Evolutionary conservation across 1,284 basidiomycete genomes (phyloP).

Genomic region (Malassezia cuniculi): DNA sequence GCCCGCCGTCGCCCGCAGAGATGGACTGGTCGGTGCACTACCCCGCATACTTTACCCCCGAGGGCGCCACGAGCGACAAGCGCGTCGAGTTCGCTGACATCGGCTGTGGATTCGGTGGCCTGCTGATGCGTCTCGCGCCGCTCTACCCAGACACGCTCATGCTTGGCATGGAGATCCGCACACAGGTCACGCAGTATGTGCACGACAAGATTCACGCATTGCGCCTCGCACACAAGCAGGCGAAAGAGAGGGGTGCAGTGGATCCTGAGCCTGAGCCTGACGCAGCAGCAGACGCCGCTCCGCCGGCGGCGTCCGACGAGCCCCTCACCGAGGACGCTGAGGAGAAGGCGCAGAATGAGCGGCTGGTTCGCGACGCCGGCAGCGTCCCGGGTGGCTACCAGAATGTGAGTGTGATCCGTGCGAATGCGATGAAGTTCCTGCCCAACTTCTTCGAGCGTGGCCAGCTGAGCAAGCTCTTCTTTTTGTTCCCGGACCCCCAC

Average conservation of each 20-base stretch:
- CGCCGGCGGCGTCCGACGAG: slow-evolving; percentile 4
- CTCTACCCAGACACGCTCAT: slow-evolving; percentile 83
- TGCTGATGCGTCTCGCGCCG: slow-evolving; percentile 78
- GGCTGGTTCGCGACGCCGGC: slow-evolving; percentile 16
- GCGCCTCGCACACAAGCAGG: slow-evolving; percentile 50
- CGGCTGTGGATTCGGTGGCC: slow-evolving; percentile 93
- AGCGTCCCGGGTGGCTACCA: slow-evolving; percentile 55
- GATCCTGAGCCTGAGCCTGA: not conserved
- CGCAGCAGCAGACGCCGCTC: not conserved
- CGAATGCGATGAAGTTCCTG: slow-evolving; percentile 97
- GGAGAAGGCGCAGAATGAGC: slow-evolving; percentile 32
- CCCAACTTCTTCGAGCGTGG: slow-evolving; percentile 89
- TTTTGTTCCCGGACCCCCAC: slow-evolving; percentile 97
- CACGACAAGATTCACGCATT: slow-evolving; percentile 81
- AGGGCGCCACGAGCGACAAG: slow-evolving; percentile 5
- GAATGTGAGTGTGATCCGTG: slow-evolving; percentile 86
- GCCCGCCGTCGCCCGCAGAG: slow-evolving; percentile 60
- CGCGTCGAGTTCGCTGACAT: slow-evolving; percentile 92
- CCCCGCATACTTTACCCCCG: slow-evolving; percentile 55
- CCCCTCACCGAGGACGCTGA: slow-evolving; percentile 27
- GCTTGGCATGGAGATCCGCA: slow-evolving; percentile 93
- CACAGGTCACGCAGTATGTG: slow-evolving; percentile 92
- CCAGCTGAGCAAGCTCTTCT: slow-evolving; percentile 72
- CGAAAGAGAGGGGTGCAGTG: slow-evolving; percentile 10
- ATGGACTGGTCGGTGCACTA: slow-evolving; percentile 81